phyloP scores from a whole-genome alignment of 1,139 yeast species.

The Sugiyamaella novakii region DNA sequence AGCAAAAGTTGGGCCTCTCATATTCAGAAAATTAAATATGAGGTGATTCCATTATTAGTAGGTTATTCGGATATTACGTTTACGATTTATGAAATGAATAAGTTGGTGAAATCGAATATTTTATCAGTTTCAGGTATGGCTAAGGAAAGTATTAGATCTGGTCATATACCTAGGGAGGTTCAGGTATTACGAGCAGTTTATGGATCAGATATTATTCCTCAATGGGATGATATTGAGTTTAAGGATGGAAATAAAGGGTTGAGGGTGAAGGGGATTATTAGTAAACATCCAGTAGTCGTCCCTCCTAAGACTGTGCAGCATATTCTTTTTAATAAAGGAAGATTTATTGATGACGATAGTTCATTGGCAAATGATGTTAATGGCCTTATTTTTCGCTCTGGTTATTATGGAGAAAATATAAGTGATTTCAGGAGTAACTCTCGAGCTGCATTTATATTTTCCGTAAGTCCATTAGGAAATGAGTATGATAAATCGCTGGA shows the following conservation, averaged over 20 bases:
- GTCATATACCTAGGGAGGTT: conserved; percentile 22
- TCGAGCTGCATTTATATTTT: conserved; percentile 24
- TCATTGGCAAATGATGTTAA: conserved; percentile 8
- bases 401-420: neutral
- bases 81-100: conserved; percentile 24
- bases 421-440: neutral
- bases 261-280: conserved; percentile 41
- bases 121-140: neutral
- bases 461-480: conserved; percentile 13
- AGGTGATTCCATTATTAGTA: conserved; percentile 44
- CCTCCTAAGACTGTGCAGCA: conserved; percentile 50
- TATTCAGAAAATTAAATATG: conserved; percentile 43
- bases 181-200: conserved; percentile 30
- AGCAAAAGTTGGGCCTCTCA: conserved; percentile 36
- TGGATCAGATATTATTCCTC: conserved; percentile 28
- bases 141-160: conserved; percentile 16
- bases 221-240: conserved; percentile 29
- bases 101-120: neutral
- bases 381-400: neutral
- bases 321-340: conserved; percentile 50
- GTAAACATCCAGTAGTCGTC: conserved; percentile 33
- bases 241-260: conserved; percentile 29
- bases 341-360: conserved; percentile 8
- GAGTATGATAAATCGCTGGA: neutral
- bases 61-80: conserved; percentile 40